Percentiles rank a stretch among this genome's conserved stretches.
Conservation (phyloP, 2,329 filamentous ascomycete species). For the Dactylellina drechsleri region DNA sequence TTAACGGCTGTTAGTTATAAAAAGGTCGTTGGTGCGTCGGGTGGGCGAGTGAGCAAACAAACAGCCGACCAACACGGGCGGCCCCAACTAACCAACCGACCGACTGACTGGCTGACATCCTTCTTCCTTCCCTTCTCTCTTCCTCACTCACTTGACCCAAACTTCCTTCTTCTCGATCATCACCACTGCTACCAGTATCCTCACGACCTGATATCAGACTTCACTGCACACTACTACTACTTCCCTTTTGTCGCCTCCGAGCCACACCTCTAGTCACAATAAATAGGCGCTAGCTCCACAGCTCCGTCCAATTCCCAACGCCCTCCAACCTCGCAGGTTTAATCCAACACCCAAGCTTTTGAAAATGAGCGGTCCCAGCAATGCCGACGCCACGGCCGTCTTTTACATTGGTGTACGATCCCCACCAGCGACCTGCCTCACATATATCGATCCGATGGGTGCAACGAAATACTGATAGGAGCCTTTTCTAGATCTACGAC, state of each 20-base stretch:
- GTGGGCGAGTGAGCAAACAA: neutral
- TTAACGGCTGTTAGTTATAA: too few species aligned
- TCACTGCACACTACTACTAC: neutral
- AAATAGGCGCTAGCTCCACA: neutral
- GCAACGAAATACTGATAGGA: slow-evolving; percentile 1
- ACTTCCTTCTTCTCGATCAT: slow-evolving; percentile 5
- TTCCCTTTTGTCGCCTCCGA: slow-evolving; percentile 7
- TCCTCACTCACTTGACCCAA: neutral
- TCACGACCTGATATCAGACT: neutral
- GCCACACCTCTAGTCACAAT: neutral
- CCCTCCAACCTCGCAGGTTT: slow-evolving; percentile 21
- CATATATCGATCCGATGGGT: neutral
- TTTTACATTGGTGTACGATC: slow-evolving; percentile 44
- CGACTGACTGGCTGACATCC: too few species aligned
- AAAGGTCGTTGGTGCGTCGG: too few species aligned
- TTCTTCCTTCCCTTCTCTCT: neutral
- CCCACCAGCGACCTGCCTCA: neutral
- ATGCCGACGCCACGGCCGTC: slow-evolving; percentile 40
- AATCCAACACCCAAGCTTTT: neutral
- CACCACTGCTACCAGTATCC: neutral
- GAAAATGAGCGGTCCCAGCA: slow-evolving; percentile 17
- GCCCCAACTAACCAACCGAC: neutral
- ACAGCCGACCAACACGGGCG: neutral
- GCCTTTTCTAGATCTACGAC: slow-evolving; percentile 29
- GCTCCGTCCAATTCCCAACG: slow-evolving; percentile 9